Base-by-base conservation (phyloP, 805 yeast species). In the Maudiozyma turicensis region DNA sequence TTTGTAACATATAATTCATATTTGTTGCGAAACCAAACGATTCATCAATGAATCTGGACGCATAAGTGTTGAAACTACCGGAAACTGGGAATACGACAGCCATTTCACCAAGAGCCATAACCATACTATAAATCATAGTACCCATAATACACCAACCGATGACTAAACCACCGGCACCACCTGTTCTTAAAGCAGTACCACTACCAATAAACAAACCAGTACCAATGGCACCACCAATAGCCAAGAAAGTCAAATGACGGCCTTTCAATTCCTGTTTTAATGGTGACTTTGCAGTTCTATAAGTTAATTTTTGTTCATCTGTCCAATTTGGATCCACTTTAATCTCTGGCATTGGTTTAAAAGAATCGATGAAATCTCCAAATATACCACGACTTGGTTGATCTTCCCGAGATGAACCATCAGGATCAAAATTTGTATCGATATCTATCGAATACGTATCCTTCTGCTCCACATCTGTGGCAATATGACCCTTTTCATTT, bases 141-240 rank as follows among this genome's bases (percentile, higher is more conserved):
- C 84, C 82, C 13, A 77, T 72, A 32, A 78, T 61, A 46, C 65
- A 59, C 72, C 81, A 75, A 54, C 81, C 81, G 42, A 79, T 72
- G 51, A 79, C 58, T 15, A 80, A 59, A 48, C 80, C 75, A 3
- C 82, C 87, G 14, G 88, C 86, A 40, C 88, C 88, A 54, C 84
- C 85, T 37, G 80, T 74, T 46, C 73, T 58, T 52, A 83, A 67
- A 4, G 84, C 78, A 9, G 70, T 68, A 53, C 87, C 88, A 30
- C 86, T 75, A 59, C 87, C 86, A 46, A 85, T 83, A 55, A 85
- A 79, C 48, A 85, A 69, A 63, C 91, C 95, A 32, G 86, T 80
- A 64, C 89, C 87, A 54, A 82, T 80, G 52, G 82, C 75, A 57
- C 86, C 86, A 52, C 86, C 88, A 48, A 82, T 73, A 29, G 87